phyloP scores from a whole-genome alignment of 2,329 filamentous ascomycete species.

The Fusarium sp. region DNA sequence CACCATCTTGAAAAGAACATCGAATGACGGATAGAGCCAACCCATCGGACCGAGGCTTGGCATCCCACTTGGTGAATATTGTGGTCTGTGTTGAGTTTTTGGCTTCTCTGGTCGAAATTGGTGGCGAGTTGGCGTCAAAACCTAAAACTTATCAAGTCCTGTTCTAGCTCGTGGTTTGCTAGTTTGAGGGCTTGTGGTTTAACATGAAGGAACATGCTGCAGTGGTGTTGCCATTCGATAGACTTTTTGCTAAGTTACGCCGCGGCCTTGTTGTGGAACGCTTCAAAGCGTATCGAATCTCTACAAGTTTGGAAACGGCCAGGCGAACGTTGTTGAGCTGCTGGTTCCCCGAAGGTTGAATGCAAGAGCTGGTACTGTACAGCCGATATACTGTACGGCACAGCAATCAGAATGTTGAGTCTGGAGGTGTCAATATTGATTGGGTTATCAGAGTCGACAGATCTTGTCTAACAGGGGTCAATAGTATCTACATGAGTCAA shows the following conservation, averaged over 20 bases:
- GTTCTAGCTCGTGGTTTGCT: constrained; percentile 27
- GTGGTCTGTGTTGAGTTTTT: constrained; percentile 13
- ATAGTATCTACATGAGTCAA: constrained; percentile 30
- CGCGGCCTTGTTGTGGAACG: constrained; percentile 20
- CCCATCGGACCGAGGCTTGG: constrained; percentile 41
- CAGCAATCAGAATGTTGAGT: neutral
- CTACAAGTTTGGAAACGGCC: constrained; percentile 23
- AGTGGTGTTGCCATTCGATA: constrained; percentile 29
- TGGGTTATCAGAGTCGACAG: neutral
- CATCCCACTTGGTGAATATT: constrained; percentile 15
- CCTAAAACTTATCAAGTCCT: constrained; percentile 28
- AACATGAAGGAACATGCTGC: constrained; percentile 13
- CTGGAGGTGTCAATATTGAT: constrained; percentile 1
- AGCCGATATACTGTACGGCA: neutral
- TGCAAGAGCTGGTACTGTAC: neutral
- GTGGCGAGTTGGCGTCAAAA: constrained; percentile 42
- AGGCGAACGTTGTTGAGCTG: constrained; percentile 14
- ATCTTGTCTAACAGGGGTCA: constrained; percentile 6
- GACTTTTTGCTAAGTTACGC: constrained; percentile 14
- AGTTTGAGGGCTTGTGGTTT: constrained; percentile 24
- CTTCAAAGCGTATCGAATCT: constrained; percentile 10
- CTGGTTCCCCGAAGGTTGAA: constrained; percentile 7
- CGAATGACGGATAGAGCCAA: constrained; percentile 10
- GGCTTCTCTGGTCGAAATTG: constrained; percentile 27
- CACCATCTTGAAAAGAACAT: constrained; percentile 8